Evolutionary conservation across 805 yeast genomes (phyloP), one percentile per base, ranked within the genome.

Genomic region (Ogataea pignaliae): DNA sequence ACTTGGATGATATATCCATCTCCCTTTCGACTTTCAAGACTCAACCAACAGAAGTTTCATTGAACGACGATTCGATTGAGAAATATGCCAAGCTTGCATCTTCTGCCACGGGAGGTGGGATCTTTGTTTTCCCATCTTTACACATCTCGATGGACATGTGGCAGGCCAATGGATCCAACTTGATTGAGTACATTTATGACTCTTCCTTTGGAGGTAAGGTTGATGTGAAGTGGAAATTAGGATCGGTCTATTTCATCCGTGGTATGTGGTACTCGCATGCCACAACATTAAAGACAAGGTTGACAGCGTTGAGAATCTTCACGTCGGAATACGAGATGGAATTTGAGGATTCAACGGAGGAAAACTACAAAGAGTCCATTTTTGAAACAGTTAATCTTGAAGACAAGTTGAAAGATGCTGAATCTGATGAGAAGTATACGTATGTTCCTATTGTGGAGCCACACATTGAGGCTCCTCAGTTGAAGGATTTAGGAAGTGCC

Each of bases 251-350:
- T 56, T 88, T 88, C 51, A 88, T 93, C 30, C 72, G 95, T 31
- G 96, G 88, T 56, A 89, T 93, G 96, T 85, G 90, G 83, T 76
- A 88, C 12, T 78, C 89, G 2, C 97, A 93, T 66, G 81, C 81
- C 1, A 76, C 80, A 36, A 85, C 96, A 0, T 68, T 88, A 41
- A 72, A 77, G 3, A 75, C 88, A 4, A 74, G 96, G 48, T 61
- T 75, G 34, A 72, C 75, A 13, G 63, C 69, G 3, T 47, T 64
- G 35, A 48, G 66, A 29, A 58, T 65, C 7, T 62, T 57, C 29
- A 54, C 64, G 3, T 53, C 60, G n/a, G 56, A 49, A 1, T 54
- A 52, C 28, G 57, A 56, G 10, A 53, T 51, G 8, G 72, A 67
- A 51, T 52, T 51, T 55, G 72, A 66, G 41, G 69, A 52, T 17